Evolutionary conservation across 768 basidiomycete genomes (phyloP), one percentile per base, ranked within the genome.

Genomic region (Pisolithus sp.): DNA sequence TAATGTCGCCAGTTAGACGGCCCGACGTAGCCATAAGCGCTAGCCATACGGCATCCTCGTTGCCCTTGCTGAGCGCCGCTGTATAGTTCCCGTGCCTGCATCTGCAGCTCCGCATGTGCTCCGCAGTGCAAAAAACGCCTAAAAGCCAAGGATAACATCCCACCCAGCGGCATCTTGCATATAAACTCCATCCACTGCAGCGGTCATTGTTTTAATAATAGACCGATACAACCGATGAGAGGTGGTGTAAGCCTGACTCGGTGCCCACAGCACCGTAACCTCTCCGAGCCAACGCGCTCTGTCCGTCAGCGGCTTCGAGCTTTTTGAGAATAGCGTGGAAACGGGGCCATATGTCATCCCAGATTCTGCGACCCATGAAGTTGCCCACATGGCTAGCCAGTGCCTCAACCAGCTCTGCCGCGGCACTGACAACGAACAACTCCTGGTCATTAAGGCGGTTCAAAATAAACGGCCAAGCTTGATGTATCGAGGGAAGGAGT

Each of bases 321-420:
- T 70, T 73, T 2, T 65, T 67, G 37, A 97, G 68, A 52, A 96
- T 74, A 8, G 56, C 60, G 37, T 70, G 73, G 63, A 95, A 89
- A 39, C 77, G 80, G 1, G 95, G 95, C 94, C 95, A 98, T 18
- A 93, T 78, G 56, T 97, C 89, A 57, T 96, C 91, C 81, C 93
- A 87, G 30, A 98, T 78, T 50, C 88, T 75, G 31, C 81, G 74
- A 46, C 78, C 78, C 89, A 98, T 94, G 70, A 90, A 96, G 49
- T 79, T 80, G 23, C 94, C 96, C 24, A 83, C 79, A 57, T 89
- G 74, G 36, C 62, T 70, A 0, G 82, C 79, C 37, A 99, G 73
- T 1, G 79, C 69, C 57, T 89, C 86, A n/a, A 97, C 71, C 41
- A 96, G 71, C 4, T 68, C 70, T 1, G 86, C 83, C 1, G 91